phyloP scores from a whole-genome alignment of 805 yeast genomes.

The Barnettozyma salicaria region DNA sequence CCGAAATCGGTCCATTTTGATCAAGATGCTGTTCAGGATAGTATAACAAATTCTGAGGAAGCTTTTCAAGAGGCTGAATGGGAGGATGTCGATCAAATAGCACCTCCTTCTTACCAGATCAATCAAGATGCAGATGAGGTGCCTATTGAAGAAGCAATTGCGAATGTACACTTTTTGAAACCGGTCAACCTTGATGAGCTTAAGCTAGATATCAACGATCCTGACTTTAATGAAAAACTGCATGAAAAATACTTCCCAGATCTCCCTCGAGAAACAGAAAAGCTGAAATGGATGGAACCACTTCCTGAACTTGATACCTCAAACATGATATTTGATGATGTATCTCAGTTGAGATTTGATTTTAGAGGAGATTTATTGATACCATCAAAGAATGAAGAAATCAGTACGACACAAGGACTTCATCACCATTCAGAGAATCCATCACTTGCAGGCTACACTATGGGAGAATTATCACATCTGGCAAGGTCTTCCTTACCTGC shows the following conservation, averaged over 20 bases:
- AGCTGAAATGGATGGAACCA: constrained; percentile 89
- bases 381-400: constrained; percentile 41
- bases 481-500: constrained; percentile 75
- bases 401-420: constrained; percentile 58
- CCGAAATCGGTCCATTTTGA: constrained; percentile 33
- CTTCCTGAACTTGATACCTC: constrained; percentile 38
- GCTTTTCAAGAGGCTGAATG: constrained; percentile 36
- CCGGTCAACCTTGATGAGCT: constrained; percentile 31
- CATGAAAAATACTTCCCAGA: constrained; percentile 88
- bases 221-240: constrained; percentile 68
- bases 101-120: constrained; percentile 44
- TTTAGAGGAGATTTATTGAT: constrained; percentile 74
- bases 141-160: constrained; percentile 36
- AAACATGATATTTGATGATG: constrained; percentile 34
- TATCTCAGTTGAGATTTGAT: constrained; percentile 78
- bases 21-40: constrained; percentile 24
- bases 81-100: constrained; percentile 46
- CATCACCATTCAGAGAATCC: constrained; percentile 93
- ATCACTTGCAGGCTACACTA: constrained; percentile 85
- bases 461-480: constrained; percentile 74
- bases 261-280: constrained; percentile 73
- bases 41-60: constrained; percentile 1
- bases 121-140: constrained; percentile 39
- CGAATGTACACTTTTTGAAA: constrained; percentile 60
- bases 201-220: constrained; percentile 62